phyloP scores from a whole-genome alignment of 2,329 filamentous ascomycete genomes.

The Fusarium hainanense region DNA sequence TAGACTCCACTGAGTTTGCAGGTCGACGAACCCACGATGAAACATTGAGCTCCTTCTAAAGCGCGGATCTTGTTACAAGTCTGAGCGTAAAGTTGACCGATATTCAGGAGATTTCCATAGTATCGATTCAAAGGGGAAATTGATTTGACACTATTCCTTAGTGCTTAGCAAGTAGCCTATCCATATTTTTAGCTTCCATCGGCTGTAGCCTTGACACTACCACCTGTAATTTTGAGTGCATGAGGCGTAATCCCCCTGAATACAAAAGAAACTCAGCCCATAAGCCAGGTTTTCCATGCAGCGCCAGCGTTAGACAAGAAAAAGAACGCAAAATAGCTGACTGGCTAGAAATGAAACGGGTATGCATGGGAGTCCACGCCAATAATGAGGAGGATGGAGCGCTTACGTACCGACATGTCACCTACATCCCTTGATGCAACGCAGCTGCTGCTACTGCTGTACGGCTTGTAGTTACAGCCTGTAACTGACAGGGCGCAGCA shows the following conservation, averaged over 20 bases:
- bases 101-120: slow-evolving; percentile 3
- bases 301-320: background rate
- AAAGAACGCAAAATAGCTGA: slow-evolving; percentile 22
- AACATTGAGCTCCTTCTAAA: slow-evolving; percentile 17
- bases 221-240: background rate
- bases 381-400: background rate
- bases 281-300: background rate
- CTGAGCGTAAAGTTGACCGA: background rate
- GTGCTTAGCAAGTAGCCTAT: background rate
- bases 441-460: background rate
- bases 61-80: slow-evolving; percentile 6
- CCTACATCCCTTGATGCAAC: background rate
- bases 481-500: background rate
- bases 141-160: background rate
- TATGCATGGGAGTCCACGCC: background rate
- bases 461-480: background rate
- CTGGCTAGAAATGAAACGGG: slow-evolving; percentile 15
- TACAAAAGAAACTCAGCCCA: background rate
- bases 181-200: background rate
- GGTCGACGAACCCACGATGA: slow-evolving; percentile 22
- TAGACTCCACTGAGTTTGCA: background rate
- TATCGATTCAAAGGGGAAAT: background rate
- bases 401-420: background rate
- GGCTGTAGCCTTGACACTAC: background rate
- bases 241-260: slow-evolving; percentile 3